Percentiles rank a stretch among this genome's conserved stretches.
phyloP scores from a whole-genome alignment of 495 filamentous ascomycete species.

The Neurospora sp. region DNA sequence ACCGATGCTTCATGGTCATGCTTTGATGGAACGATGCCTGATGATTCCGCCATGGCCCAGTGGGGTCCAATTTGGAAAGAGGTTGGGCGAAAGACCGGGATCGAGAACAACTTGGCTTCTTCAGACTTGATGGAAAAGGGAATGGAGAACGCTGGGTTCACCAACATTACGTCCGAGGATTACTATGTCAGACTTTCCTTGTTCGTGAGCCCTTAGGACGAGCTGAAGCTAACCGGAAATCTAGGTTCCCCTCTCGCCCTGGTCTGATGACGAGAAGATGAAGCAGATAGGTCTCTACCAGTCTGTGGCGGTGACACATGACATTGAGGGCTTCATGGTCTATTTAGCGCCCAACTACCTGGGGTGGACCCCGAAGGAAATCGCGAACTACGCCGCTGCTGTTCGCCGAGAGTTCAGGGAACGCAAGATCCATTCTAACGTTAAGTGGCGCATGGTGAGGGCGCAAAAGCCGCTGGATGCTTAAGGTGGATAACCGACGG shows the following conservation, averaged over 20 bases:
- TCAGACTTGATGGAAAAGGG: background rate
- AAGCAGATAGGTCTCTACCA: background rate
- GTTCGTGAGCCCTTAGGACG: background rate
- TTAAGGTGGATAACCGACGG: background rate
- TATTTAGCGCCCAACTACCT: background rate
- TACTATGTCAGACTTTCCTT: background rate
- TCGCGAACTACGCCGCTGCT: background rate
- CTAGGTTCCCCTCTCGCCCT: background rate
- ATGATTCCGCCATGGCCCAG: background rate
- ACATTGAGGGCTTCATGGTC: background rate
- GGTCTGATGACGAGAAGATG: background rate
- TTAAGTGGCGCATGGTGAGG: no score
- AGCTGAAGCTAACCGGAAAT: background rate
- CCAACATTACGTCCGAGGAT: background rate
- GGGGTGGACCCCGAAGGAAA: background rate
- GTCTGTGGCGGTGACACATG: background rate
- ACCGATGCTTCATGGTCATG: background rate
- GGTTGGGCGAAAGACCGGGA: background rate
- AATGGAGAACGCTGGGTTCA: background rate
- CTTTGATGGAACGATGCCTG: background rate
- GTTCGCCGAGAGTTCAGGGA: background rate
- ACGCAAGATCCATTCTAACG: background rate
- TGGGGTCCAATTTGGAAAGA: background rate
- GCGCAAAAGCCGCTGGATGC: no score
- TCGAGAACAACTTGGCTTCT: background rate